Conservation (phyloP, 805 yeast species). For the Yamadazyma laniorum region DNA sequence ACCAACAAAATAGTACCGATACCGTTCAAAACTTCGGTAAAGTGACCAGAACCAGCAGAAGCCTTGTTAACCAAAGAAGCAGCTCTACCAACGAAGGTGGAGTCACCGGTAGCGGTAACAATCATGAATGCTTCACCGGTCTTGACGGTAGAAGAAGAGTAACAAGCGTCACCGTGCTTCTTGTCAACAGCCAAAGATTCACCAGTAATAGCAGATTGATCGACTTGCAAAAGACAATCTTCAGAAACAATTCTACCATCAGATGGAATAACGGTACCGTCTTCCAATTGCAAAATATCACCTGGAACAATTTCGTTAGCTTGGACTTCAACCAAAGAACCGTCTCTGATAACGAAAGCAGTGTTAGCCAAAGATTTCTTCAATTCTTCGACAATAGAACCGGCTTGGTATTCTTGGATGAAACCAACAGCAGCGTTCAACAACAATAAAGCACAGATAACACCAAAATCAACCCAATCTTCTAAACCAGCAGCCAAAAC, state of each 20-base stretch:
- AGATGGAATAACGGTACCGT: slow-evolving; percentile 89
- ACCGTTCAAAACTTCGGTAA: slow-evolving; percentile 96
- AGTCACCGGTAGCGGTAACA: slow-evolving; percentile 93
- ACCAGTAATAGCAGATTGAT: slow-evolving; percentile 97
- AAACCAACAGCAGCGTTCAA: slow-evolving; percentile 94
- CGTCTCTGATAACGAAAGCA: slow-evolving; percentile 84
- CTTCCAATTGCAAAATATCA: slow-evolving; percentile 89
- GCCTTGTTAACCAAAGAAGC: slow-evolving; percentile 96
- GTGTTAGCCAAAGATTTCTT: slow-evolving; percentile 92
- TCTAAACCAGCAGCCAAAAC: slow-evolving; percentile 92
- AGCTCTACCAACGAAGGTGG: slow-evolving; percentile 95
- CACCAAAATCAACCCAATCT: slow-evolving; percentile 99
- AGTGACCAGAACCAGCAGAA: slow-evolving; percentile 90
- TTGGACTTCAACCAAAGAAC: slow-evolving; percentile 69
- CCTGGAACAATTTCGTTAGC: slow-evolving; percentile 92
- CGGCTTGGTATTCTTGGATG: slow-evolving; percentile 97
- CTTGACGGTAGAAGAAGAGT: slow-evolving; percentile 92
- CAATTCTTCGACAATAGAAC: slow-evolving; percentile 94
- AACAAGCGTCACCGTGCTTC: slow-evolving; percentile 79
- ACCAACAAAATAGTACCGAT: slow-evolving; percentile 91
- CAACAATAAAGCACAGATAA: slow-evolving; percentile 80
- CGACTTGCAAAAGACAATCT: slow-evolving; percentile 84
- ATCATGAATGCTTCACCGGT: slow-evolving; percentile 94
- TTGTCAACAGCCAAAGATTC: slow-evolving; percentile 95
- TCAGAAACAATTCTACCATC: slow-evolving; percentile 89